Conservation (phyloP, 805 yeast genomes). For the Cyberlindnera maritima region DNA sequence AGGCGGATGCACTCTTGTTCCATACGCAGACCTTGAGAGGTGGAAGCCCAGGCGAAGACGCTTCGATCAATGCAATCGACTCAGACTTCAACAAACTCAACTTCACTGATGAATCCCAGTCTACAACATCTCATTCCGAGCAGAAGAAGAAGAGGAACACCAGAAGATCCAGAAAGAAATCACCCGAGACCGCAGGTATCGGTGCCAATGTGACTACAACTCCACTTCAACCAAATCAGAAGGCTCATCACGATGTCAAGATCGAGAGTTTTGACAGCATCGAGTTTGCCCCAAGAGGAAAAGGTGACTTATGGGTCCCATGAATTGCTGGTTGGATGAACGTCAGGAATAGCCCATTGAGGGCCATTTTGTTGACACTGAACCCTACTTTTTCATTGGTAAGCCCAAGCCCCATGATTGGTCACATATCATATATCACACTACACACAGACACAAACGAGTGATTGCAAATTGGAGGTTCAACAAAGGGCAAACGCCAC, state of each 20-base stretch:
- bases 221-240: background rate
- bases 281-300: slow-evolving; percentile 59
- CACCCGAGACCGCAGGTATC: background rate
- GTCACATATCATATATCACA: too few relatives aligned
- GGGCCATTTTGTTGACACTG: too few relatives aligned
- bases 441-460: too few relatives aligned
- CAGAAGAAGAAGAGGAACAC: slow-evolving; percentile 1
- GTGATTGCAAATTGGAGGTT: too few relatives aligned
- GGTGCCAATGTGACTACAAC: background rate
- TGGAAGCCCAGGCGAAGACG: background rate
- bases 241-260: slow-evolving; percentile 1
- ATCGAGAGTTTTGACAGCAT: slow-evolving; percentile 44
- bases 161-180: slow-evolving; percentile 1
- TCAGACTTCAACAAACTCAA: background rate
- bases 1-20: slow-evolving; percentile 38
- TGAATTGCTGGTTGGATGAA: background rate
- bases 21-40: slow-evolving; percentile 3
- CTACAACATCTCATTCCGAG: background rate
- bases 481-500: too few relatives aligned
- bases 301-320: slow-evolving; percentile 60
- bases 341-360: too few relatives aligned
- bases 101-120: background rate
- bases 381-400: too few relatives aligned
- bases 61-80: background rate
- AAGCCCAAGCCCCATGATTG: too few relatives aligned